phyloP scores from a whole-genome alignment of 495 filamentous ascomycete species.

The Copromyces sp. region DNA sequence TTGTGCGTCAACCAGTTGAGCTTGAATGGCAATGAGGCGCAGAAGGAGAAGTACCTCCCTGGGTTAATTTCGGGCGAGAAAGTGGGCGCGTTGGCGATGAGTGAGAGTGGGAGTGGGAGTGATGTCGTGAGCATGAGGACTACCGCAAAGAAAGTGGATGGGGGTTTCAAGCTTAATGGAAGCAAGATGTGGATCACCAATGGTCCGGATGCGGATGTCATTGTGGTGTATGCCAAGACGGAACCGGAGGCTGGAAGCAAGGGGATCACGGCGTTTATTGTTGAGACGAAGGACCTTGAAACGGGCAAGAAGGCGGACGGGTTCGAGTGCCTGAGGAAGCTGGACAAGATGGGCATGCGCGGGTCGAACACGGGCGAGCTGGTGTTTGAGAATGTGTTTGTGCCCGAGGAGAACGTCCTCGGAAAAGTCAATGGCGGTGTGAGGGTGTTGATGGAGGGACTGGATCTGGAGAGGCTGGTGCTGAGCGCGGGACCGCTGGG shows the following conservation, averaged over 20 bases:
- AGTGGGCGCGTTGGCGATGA: constrained; percentile 91
- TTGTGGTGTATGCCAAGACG: constrained; percentile 95
- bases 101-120: constrained; percentile 78
- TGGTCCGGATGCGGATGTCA: constrained; percentile 80
- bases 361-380: constrained; percentile 95
- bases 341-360: constrained; percentile 98
- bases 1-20: constrained; percentile 95
- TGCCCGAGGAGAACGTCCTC: constrained; percentile 71
- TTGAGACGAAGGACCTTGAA: constrained; percentile 43
- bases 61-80: constrained; percentile 71
- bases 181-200: constrained; percentile 99
- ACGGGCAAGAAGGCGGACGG: constrained; percentile 40
- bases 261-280: constrained; percentile 91
- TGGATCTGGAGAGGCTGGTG: constrained; percentile 89
- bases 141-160: constrained; percentile 65
- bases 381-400: constrained; percentile 85
- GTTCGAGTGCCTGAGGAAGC: constrained; percentile 80
- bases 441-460: constrained; percentile 86
- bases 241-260: constrained; percentile 69
- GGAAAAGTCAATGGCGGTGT: constrained; percentile 75
- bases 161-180: constrained; percentile 78
- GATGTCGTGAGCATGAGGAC: constrained; percentile 97
- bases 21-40: constrained; percentile 69
- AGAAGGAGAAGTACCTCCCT: constrained; percentile 74
- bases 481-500: constrained; percentile 86